Base-by-base conservation (phyloP, 2,329 filamentous ascomycete species). In the Ascocoryne sarcoides region DNA sequence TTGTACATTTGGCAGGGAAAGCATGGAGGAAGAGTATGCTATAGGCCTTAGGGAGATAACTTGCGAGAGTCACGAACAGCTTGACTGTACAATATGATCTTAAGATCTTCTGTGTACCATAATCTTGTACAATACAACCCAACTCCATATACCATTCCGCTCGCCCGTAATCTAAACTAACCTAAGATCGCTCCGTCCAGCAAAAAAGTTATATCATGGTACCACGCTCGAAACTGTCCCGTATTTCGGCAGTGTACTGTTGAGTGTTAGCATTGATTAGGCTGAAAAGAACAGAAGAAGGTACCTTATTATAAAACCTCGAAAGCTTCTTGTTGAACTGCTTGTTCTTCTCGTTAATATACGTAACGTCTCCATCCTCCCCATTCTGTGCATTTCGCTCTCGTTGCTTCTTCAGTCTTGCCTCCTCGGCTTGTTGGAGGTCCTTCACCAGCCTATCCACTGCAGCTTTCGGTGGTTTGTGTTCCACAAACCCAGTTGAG, bases 321-420 rank as follows among this genome's bases (percentile, higher is more conserved):
- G 83, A 73, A 63, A 98, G 70, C 69, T 98, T 96, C 69, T 94
- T 81, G 77, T 98, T 98, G 70, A 98, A 98, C 72, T 95, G 88
- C 73, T 96, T 96, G 73, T 98, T 98, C 82, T 98, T 95, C 67
- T 95, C 88, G 67, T 98, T 98, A 75, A 98, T 98, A 65, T 95
- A 96, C 5, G 90, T 96, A 55, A 96, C 84, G 63, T 98, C 92
- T 19, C 79, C 82, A 35, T 89, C 84, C 48, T 94, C 88, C 43
- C 89, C 87, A 47, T 81, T 82, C 60, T 80, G 76, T 10, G 77
- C 76, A 60, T 84, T 79, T 39, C 88, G 74, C 50, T 93, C 86
- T 60, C 76, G 80, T 55, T 88, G 74, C 69, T 93, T 93, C 73
- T 89, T 93, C 57, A 94, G 60, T 37, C 88, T 73, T 38, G 79